Conservation (phyloP, 176 grass and related monocot species). For the Microstegium vimineum region DNA sequence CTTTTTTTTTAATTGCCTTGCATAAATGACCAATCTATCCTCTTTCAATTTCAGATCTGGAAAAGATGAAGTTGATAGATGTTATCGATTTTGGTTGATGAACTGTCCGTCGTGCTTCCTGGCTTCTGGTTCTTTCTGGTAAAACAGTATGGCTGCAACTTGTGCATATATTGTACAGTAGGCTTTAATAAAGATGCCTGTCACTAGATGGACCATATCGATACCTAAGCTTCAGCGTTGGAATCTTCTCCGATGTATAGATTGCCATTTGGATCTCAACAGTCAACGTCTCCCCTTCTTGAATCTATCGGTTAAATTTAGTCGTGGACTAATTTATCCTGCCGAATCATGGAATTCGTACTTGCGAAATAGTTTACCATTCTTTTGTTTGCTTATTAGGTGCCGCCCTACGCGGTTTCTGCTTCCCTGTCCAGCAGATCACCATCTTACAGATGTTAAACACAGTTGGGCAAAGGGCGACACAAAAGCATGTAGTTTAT, state of each 20-base stretch:
- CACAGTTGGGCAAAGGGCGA: neutral
- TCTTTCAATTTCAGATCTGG: constrained; percentile 33
- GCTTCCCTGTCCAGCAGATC: neutral
- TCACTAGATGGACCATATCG: constrained; percentile 17
- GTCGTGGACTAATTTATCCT: constrained; percentile 12
- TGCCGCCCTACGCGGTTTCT: neutral
- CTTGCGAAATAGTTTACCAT: neutral
- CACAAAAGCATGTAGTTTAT: neutral
- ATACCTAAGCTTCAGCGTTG: constrained; percentile 14
- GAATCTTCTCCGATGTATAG: constrained; percentile 37
- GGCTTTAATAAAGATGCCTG: neutral
- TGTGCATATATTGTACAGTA: constrained; percentile 19
- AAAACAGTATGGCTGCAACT: constrained; percentile 19
- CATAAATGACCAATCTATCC: constrained; percentile 11
- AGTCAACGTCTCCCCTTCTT: constrained; percentile 32
- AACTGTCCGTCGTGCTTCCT: constrained; percentile 22
- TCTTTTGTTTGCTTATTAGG: neutral
- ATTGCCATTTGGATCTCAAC: constrained; percentile 46
- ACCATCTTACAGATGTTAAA: neutral
- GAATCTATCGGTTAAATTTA: constrained; percentile 39
- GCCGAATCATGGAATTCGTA: constrained; percentile 6
- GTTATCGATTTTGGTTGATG: neutral
- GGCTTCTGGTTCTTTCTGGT: constrained; percentile 4
- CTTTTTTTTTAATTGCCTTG: neutral
- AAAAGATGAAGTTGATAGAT: constrained; percentile 10